Base-by-base conservation (phyloP, 345 rosid species). In the Viola odorata region DNA sequence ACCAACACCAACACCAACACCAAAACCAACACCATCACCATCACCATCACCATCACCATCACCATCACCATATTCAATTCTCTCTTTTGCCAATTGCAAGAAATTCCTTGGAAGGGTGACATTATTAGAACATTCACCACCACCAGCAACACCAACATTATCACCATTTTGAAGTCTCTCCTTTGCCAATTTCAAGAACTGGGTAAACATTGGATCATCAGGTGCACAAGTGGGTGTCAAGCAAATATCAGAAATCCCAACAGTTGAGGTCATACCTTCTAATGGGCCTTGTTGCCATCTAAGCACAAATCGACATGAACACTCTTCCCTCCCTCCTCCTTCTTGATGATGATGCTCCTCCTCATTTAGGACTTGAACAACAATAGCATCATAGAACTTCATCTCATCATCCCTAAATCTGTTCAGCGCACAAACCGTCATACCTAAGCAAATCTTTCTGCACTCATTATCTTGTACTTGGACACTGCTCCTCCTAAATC, bases 401-500 rank as follows among this genome's bases (percentile, higher is more conserved):
- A 40, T 11, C 36, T 56, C 36, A 3, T 40, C 45, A 39, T 56
- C n/a, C 13, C 14, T 11, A 8, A 39, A 39, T 7, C 8, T 9
- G 40, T n/a, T n/a, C 16, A 3, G 40, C 12, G 17, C 45, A 39
- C 23, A 37, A 4, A 55, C 45, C 10, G 32, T n/a, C 3, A 12
- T 56, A n/a, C 60, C 47, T 6, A 38, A 45, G 40, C 5, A 7
- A 6, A 56, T 56, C 23, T n/a, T 14, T 6, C 44, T 56, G 45
- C 44, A 40, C 42, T 56, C 60, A 39, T 51, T 23, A 17, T 56
- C 47, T 39, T 56, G 60, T 13, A 56, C 4, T 11, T 56, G 60
- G 7, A 56, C 60, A 40, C 47, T 40, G 3, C 60, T 56, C 12
- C 5, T 17, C 45, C 44, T 0, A 9, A 56, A 56, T 14, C 36